Percentiles rank a stretch among this genome's conserved stretches.
Conservation (phyloP, 495 filamentous ascomycete species). For the Lasiosphaeris hirsuta region DNA sequence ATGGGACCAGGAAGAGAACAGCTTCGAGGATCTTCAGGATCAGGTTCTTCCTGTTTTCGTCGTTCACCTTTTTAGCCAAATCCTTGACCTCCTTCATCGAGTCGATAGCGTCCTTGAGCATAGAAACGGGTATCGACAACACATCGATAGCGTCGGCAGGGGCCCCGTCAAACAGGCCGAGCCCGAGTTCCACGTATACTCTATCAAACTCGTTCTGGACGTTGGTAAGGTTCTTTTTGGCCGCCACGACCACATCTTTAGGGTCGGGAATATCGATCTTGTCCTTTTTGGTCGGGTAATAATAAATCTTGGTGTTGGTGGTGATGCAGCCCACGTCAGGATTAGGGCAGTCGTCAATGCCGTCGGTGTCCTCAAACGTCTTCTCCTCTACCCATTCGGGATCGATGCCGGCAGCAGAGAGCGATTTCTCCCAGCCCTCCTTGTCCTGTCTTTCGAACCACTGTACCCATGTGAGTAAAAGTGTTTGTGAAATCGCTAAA, state of each 20-base stretch:
- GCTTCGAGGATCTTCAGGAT: conserved; percentile 14
- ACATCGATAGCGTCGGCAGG: conserved; percentile 3
- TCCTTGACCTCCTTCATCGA: conserved; percentile 12
- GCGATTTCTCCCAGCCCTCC: conserved; percentile 9
- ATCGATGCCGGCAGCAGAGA: conserved; percentile 5
- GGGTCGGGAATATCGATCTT: conserved; percentile 9
- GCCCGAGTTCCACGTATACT: background rate
- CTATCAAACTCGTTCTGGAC: background rate
- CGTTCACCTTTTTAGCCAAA: conserved; percentile 7
- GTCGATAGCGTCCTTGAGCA: conserved; percentile 8
- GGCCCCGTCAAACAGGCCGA: background rate
- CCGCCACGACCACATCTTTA: conserved; percentile 6
- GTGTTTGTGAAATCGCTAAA: too few relatives aligned
- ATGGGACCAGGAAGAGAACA: conserved; percentile 6
- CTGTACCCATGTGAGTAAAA: background rate
- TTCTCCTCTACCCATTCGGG: conserved; percentile 6
- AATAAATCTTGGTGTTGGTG: background rate
- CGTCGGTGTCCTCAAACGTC: background rate
- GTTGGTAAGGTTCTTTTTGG: conserved; percentile 1
- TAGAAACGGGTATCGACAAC: conserved; percentile 2
- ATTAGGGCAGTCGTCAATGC: background rate
- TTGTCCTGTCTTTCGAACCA: conserved; percentile 3
- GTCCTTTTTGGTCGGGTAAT: background rate
- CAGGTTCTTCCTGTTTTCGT: conserved; percentile 8
- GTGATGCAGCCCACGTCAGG: background rate